Conservation (phyloP, 2,329 filamentous ascomycete genomes). For the Hyphodiscus sp. region DNA sequence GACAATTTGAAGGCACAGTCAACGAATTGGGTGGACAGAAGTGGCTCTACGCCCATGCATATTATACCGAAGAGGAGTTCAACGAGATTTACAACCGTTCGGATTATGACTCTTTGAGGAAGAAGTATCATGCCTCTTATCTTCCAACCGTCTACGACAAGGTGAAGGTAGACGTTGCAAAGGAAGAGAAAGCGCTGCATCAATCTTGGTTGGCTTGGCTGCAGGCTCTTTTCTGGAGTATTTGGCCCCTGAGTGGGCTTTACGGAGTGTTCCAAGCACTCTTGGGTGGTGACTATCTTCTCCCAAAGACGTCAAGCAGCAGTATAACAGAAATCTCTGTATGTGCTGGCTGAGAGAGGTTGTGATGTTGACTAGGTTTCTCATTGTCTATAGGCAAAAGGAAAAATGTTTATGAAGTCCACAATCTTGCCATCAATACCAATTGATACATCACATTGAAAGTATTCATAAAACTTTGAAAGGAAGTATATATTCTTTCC, state of each 20-base stretch:
- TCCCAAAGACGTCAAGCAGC: conserved; percentile 10
- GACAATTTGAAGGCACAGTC: conserved; percentile 63
- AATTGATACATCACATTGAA: no score
- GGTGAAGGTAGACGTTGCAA: conserved; percentile 49
- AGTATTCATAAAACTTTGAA: no score
- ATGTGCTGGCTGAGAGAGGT: not conserved
- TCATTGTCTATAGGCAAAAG: not conserved
- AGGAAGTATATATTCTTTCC: no score
- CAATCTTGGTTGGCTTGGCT: conserved; percentile 30
- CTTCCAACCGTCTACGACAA: conserved; percentile 69
- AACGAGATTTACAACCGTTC: conserved; percentile 53
- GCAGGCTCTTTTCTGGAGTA: conserved; percentile 23
- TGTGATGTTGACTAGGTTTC: not conserved
- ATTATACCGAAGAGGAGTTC: conserved; percentile 67
- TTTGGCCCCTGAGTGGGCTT: conserved; percentile 27
- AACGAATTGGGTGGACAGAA: conserved; percentile 67
- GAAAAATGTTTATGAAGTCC: not conserved
- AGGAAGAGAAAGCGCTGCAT: conserved; percentile 19
- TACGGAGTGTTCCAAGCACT: conserved; percentile 25
- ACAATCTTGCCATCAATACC: not conserved
- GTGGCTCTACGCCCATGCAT: conserved; percentile 61
- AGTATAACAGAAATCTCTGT: not conserved
- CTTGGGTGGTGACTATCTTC: conserved; percentile 24
- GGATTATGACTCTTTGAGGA: conserved; percentile 56
- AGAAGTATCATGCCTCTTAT: conserved; percentile 55